Evolutionary conservation across 371 early-diverging fungal genomes (phyloP).

Genomic region (Synchytrium microbalum): DNA sequence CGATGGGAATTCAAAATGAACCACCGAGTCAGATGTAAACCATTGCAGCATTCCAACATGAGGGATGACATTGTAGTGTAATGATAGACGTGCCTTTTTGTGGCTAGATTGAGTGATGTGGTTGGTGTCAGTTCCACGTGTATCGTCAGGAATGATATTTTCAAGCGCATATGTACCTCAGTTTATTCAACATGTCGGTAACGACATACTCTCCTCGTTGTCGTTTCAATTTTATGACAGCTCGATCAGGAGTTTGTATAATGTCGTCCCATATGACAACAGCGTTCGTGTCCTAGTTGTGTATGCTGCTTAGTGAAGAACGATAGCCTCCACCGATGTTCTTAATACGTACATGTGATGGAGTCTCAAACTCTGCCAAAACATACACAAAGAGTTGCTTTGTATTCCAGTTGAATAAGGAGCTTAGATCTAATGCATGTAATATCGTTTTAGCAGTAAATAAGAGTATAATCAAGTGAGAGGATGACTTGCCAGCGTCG

Average conservation of each 20-base stretch:
- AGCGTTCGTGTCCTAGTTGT: constrained; percentile 49
- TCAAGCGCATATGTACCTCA: constrained; percentile 19
- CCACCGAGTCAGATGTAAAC: background rate
- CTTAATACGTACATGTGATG: constrained; percentile 29
- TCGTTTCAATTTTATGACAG: constrained; percentile 55
- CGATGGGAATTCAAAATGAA: background rate
- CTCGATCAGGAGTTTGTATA: constrained; percentile 61
- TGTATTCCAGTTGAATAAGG: constrained; percentile 92
- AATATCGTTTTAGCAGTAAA: constrained; percentile 2
- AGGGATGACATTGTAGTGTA: constrained; percentile 85
- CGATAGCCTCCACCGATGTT: constrained; percentile 16
- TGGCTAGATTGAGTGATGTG: constrained; percentile 22
- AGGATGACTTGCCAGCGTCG: constrained; percentile 56
- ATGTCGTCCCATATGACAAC: constrained; percentile 91
- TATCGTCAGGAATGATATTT: background rate
- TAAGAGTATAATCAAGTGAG: background rate
- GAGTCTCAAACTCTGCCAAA: constrained; percentile 75
- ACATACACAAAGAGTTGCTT: constrained; percentile 88
- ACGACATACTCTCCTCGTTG: constrained; percentile 54
- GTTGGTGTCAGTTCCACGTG: background rate
- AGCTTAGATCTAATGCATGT: constrained; percentile 56
- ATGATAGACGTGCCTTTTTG: constrained; percentile 60
- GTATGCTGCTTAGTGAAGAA: background rate
- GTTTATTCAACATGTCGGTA: constrained; percentile 32
- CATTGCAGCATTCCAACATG: constrained; percentile 56